These are phyloP conservation scores for Rhodotorula sphaerocarpa DNA, from an alignment of 768 basidiomycete genomes.

Conservation along the genomic window DNA sequence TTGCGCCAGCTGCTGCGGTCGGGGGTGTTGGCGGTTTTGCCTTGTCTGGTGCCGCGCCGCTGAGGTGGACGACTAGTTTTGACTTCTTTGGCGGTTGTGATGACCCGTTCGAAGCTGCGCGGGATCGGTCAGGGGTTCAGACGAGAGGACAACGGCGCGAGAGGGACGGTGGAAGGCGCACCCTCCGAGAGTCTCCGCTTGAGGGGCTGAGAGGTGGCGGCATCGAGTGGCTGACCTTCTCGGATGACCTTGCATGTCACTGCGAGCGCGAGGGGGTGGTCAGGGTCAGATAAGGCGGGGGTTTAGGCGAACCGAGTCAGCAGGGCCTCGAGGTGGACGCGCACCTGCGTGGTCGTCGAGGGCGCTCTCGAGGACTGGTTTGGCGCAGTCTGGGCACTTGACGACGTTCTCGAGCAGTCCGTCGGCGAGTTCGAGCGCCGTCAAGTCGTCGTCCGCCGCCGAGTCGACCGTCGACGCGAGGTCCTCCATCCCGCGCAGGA, in stretches of 20 bases:
- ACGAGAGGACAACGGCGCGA: not conserved
- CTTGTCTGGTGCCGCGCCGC: not conserved
- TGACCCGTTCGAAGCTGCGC: slow-evolving; percentile 9
- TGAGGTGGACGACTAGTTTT: slow-evolving; percentile 26
- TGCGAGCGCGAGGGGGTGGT: not conserved
- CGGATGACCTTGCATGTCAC: not conserved
- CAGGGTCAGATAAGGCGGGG: not conserved
- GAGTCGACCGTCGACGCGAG: not conserved
- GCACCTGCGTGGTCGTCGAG: slow-evolving; percentile 67
- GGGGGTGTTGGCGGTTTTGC: not conserved
- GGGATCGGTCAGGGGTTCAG: too few relatives aligned
- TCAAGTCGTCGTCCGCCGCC: slow-evolving; percentile 63
- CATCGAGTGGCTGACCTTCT: not conserved
- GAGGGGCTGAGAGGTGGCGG: not conserved
- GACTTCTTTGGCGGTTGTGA: slow-evolving; percentile 17
- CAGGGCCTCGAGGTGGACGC: not conserved
- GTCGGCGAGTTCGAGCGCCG: slow-evolving; percentile 55
- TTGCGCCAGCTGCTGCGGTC: too few relatives aligned
- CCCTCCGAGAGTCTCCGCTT: slow-evolving; percentile 26
- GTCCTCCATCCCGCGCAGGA: not conserved
- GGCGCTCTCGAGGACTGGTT: slow-evolving; percentile 68
- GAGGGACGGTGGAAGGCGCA: not conserved
- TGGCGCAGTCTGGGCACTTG: slow-evolving; percentile 70
- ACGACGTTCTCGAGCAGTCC: slow-evolving; percentile 54
- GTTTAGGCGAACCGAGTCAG: not conserved